Percentiles rank a stretch among this genome's conserved stretches.
These are phyloP conservation scores for Phytophthora agathidicida DNA, from an alignment of 352 stramenopile genomes.

Conservation along the genomic window DNA sequence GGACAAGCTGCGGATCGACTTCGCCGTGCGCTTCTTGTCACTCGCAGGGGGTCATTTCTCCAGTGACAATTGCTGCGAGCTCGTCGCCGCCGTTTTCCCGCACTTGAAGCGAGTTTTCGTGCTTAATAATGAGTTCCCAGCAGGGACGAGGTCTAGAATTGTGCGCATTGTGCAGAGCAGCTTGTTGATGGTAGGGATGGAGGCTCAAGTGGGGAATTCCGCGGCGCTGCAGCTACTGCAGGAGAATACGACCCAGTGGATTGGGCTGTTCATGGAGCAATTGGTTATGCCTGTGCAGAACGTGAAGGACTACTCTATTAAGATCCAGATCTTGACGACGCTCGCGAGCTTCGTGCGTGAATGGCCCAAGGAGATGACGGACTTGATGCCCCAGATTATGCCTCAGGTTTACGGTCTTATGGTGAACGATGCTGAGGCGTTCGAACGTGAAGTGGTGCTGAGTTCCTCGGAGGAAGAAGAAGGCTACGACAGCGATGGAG, in stretches of 20 bases:
- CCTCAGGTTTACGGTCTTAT: slow-evolving; percentile 73
- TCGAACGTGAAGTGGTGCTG: slow-evolving; percentile 65
- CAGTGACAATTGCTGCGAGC: slow-evolving; percentile 80
- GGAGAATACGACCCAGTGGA: slow-evolving; percentile 73
- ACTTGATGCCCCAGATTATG: slow-evolving; percentile 75
- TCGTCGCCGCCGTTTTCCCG: slow-evolving; percentile 76
- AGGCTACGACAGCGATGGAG: slow-evolving; percentile 80
- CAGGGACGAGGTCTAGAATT: slow-evolving; percentile 58
- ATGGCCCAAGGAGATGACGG: slow-evolving; percentile 83
- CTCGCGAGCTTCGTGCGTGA: slow-evolving; percentile 84
- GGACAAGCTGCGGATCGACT: slow-evolving; percentile 65
- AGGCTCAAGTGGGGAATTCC: slow-evolving; percentile 75
- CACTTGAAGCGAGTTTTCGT: slow-evolving; percentile 73
- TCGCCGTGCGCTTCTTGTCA: slow-evolving; percentile 78
- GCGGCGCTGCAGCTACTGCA: slow-evolving; percentile 65
- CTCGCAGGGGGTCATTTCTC: slow-evolving; percentile 77
- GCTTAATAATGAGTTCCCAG: slow-evolving; percentile 48
- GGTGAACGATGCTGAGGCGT: slow-evolving; percentile 43
- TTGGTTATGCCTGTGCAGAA: slow-evolving; percentile 45
- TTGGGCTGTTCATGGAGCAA: slow-evolving; percentile 68
- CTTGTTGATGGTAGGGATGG: slow-evolving; percentile 84
- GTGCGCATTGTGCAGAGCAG: slow-evolving; percentile 80
- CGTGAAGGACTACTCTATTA: slow-evolving; percentile 68
- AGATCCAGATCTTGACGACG: slow-evolving; percentile 79
- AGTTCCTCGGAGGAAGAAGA: slow-evolving; percentile 58